A percentile compares a stretch with the other conserved stretches of the same genome.
Evolutionary conservation across 805 yeast species (phyloP).

Genomic region (Cyberlindnera mississippiensis): DNA sequence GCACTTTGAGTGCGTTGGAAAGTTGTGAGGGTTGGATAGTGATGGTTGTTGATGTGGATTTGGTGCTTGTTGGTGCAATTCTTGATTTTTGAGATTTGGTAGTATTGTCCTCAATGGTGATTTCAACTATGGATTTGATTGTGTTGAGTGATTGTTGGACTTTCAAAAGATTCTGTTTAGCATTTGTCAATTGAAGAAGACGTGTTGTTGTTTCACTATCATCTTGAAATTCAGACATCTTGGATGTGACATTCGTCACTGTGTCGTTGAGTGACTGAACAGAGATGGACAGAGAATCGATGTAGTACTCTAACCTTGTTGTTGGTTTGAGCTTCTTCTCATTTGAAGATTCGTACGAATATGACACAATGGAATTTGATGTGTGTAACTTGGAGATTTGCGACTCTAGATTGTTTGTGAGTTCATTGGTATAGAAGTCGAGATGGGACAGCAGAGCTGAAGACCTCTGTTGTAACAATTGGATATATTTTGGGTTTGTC

Average conservation of each 20-base stretch:
- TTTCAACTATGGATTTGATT: constrained; percentile 36
- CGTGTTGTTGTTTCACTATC: constrained; percentile 30
- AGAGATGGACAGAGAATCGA: constrained; percentile 56
- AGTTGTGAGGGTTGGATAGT: constrained; percentile 32
- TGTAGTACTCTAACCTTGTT: constrained; percentile 61
- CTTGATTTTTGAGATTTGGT: constrained; percentile 1
- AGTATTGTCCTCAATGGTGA: constrained; percentile 18
- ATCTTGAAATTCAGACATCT: constrained; percentile 30
- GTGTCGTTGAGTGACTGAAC: constrained; percentile 53
- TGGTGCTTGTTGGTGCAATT: constrained; percentile 22
- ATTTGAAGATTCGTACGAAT: constrained; percentile 28
- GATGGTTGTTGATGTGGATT: constrained; percentile 3
- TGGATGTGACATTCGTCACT: constrained; percentile 26
- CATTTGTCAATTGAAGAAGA: constrained; percentile 40
- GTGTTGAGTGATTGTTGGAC: constrained; percentile 46
- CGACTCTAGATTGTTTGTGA: constrained; percentile 49
- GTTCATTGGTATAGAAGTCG: constrained; percentile 58
- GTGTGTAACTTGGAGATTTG: constrained; percentile 46
- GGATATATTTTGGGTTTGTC: constrained; percentile 29
- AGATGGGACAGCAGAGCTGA: constrained; percentile 52
- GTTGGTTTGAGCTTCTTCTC: constrained; percentile 36
- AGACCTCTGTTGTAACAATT: constrained; percentile 42
- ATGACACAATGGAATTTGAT: constrained; percentile 47
- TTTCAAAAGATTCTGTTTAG: constrained; percentile 41
- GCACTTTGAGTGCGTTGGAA: constrained; percentile 37